Percentiles rank a stretch among this genome's conserved stretches.
Conservation (phyloP, 1,284 basidiomycete genomes). For the Agroathelia rolfsii region DNA sequence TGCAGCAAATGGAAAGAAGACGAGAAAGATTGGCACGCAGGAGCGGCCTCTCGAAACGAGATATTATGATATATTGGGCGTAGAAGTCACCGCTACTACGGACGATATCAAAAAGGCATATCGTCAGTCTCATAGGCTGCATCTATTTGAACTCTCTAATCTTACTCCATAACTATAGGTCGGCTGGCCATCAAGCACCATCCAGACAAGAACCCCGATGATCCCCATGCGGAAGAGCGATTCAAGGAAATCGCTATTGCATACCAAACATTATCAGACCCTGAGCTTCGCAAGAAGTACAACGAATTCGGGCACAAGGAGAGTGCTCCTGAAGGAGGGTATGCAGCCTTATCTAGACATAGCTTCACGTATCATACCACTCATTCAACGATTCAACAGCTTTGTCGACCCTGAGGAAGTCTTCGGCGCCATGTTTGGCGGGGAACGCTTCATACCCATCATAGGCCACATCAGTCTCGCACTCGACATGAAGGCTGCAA, state of each 20-base stretch:
- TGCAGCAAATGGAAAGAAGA: conserved; percentile 27
- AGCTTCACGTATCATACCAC: no score
- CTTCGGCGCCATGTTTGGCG: conserved; percentile 89
- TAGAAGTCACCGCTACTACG: conserved; percentile 63
- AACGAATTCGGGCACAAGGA: conserved; percentile 86
- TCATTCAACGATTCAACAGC: no score
- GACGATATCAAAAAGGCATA: conserved; percentile 97
- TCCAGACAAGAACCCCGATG: conserved; percentile 89
- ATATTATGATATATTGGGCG: conserved; percentile 80
- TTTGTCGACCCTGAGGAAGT: conserved; percentile 71
- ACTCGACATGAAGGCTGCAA: conserved; percentile 93
- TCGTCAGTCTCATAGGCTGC: conserved; percentile 34
- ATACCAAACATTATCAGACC: conserved; percentile 85
- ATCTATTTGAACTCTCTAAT: background rate
- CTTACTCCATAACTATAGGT: conserved; percentile 30
- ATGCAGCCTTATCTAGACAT: no score
- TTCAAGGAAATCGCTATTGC: conserved; percentile 87
- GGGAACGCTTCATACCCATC: conserved; percentile 74
- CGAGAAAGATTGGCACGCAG: conserved; percentile 76
- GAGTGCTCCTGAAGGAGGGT: conserved; percentile 68
- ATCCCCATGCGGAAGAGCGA: conserved; percentile 83
- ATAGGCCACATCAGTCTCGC: conserved; percentile 81
- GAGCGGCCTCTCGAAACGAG: conserved; percentile 82
- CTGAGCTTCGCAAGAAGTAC: conserved; percentile 79
- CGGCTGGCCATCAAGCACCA: conserved; percentile 90